A percentile compares a stretch with the other conserved stretches of the same genome.
These are phyloP conservation scores for Saccharomyces kudriavzevii DNA, from an alignment of 805 yeast species.

Conservation along the genomic window DNA sequence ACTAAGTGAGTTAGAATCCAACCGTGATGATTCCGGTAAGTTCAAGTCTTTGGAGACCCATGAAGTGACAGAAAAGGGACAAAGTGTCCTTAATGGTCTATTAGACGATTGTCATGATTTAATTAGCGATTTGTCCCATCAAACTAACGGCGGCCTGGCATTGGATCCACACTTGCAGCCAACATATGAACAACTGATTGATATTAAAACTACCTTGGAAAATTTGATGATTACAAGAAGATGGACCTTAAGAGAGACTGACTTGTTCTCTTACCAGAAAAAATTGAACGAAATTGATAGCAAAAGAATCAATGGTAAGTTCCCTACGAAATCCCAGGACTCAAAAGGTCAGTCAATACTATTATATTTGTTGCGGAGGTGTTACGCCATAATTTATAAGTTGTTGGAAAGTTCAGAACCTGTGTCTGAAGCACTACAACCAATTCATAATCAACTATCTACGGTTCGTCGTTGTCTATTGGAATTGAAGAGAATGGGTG, in stretches of 20 bases:
- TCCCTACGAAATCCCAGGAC: conserved; percentile 32
- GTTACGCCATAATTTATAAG: conserved; percentile 85
- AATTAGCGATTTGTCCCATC: conserved; percentile 54
- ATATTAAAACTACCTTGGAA: conserved; percentile 66
- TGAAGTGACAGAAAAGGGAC: conserved; percentile 32
- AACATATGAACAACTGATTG: conserved; percentile 55
- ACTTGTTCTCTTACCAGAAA: conserved; percentile 75
- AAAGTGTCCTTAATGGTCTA: conserved; percentile 56
- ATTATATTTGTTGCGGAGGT: conserved; percentile 75
- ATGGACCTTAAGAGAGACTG: conserved; percentile 97
- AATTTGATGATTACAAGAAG: conserved; percentile 83
- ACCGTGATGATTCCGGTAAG: conserved; percentile 50
- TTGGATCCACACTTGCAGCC: conserved; percentile 46
- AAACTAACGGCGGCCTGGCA: conserved; percentile 26
- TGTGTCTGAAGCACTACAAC: conserved; percentile 86
- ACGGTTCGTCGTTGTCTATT: conserved; percentile 86
- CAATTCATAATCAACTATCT: conserved; percentile 84
- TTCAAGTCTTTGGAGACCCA: conserved; percentile 36
- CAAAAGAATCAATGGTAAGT: conserved; percentile 54
- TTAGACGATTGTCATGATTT: conserved; percentile 78
- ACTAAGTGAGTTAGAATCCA: conserved; percentile 37
- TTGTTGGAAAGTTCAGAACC: conserved; percentile 90
- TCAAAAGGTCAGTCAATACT: conserved; percentile 53
- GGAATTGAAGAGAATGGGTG: conserved; percentile 89
- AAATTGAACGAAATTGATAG: conserved; percentile 67